Base-by-base conservation (phyloP, 768 basidiomycete genomes). In the Psilocybe azurescens region DNA sequence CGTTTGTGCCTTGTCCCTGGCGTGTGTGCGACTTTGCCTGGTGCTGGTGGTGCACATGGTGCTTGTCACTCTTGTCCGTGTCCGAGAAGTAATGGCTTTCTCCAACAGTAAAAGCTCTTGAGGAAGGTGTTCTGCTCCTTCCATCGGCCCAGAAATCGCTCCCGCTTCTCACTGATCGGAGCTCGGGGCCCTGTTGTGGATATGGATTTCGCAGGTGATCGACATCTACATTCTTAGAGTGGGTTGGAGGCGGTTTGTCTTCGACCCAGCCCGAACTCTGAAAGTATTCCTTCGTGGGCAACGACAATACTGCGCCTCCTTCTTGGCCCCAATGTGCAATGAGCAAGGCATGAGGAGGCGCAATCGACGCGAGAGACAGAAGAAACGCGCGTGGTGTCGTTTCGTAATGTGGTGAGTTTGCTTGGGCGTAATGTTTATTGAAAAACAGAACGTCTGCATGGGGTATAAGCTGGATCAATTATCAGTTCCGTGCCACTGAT, bases 241-340 rank as follows among this genome's bases (percentile, higher is more conserved):
- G 56, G 36, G 73, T 68, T 1, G 76, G 60, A 5, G 71, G 66
- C 18, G 70, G 75, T 33, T 68, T 75, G 36, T 85, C 83, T 60
- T 87, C 88, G 2, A 89, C 85, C 91, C 93, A 94, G 1, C 89
- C 88, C 0, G 91, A 92, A 65, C 88, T 88, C 65, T 95, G 93
- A 71, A 93, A 91, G 73, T 94, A 95, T 67, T 95, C 93, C 65
- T 84, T 84, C 0, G 93, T 94, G 0, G 93, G 93, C 6, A 94
- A 74, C 14, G 90, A 92, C 57, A 94, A 82, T 3, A 91, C 87
- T 0, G 93, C 93, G 1, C 89, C 90, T 10, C 93, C 93, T 52
- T 91, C 89, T 24, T 81, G 78, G 5, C 92, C 92, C 84, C 93
- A 94, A 68, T 94, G 80, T 2, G 89, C 91, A 28, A 95, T 83